phyloP scores from a whole-genome alignment of 805 yeast genomes.

The Ogataea parapolymorpha region DNA sequence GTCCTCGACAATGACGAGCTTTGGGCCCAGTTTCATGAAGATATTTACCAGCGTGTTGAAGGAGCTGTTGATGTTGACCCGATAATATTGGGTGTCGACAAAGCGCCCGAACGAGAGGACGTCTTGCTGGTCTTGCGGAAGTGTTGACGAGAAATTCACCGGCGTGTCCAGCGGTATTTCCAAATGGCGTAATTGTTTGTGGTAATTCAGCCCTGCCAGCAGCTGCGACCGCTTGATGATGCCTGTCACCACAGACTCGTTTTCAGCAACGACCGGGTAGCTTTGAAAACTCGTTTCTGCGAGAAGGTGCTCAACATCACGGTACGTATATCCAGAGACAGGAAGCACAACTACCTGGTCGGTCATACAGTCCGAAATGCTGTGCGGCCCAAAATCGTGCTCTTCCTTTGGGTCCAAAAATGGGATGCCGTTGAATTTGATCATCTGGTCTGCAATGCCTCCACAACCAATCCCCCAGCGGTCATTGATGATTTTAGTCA shows the following conservation, averaged over 20 bases:
- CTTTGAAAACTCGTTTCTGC: conserved; percentile 39
- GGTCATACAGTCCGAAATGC: conserved; percentile 63
- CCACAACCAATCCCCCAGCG: conserved; percentile 64
- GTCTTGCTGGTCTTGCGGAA: conserved; percentile 4
- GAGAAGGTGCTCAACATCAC: conserved; percentile 34
- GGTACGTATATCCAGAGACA: conserved; percentile 32
- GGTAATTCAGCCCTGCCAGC: conserved; percentile 27
- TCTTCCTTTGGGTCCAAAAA: conserved; percentile 71
- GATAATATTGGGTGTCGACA: conserved; percentile 59
- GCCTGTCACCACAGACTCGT: conserved; percentile 41
- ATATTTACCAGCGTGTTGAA: conserved; percentile 62
- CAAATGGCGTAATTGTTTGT: conserved; percentile 14
- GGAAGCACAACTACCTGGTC: conserved; percentile 39
- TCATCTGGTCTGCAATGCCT: conserved; percentile 97
- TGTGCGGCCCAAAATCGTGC: conserved; percentile 47
- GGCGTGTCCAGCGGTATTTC: conserved; percentile 3
- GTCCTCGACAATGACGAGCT: conserved; percentile 63
- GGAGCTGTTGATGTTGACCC: conserved; percentile 50
- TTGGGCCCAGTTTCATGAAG: conserved; percentile 78
- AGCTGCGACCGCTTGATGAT: conserved; percentile 43
- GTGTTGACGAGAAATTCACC: conserved; percentile 12
- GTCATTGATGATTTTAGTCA: conserved; percentile 77
- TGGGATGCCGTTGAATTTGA: conserved; percentile 83
- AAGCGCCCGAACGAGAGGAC: conserved; percentile 28
- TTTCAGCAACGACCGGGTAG: conserved; percentile 49